Conservation (phyloP, 116 monocot genomes). For the Phalaenopsis hybrid region DNA sequence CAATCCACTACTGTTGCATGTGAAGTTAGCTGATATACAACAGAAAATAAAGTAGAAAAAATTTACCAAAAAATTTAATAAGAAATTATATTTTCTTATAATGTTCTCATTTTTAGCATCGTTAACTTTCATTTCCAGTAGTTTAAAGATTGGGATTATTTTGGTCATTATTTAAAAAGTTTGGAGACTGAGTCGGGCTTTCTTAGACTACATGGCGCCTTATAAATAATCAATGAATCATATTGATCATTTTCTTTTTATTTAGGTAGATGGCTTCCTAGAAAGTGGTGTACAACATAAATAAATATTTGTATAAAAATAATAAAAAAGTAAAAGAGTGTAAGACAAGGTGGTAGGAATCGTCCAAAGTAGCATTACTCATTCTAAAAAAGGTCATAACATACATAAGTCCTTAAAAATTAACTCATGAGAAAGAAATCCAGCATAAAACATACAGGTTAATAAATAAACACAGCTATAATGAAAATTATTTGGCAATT, state of each 20-base stretch:
- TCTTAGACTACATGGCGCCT: no score
- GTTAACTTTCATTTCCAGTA: no score
- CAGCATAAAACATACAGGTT: background rate
- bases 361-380: background rate
- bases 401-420: background rate
- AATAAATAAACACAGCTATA: conserved; percentile 2
- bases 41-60: no score
- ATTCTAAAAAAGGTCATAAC: background rate
- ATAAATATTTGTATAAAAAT: background rate
- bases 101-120: no score
- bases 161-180: no score
- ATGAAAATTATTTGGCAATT: background rate
- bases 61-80: no score
- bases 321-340: background rate
- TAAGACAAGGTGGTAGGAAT: background rate
- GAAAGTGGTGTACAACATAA: background rate
- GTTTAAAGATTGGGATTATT: no score
- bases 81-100: no score
- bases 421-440: background rate
- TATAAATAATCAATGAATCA: no score
- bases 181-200: no score
- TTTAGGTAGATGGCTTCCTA: background rate
- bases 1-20: no score
- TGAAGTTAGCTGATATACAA: no score
- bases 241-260: background rate